These are phyloP conservation scores for Waltergamsia citrina DNA, from an alignment of 2,329 filamentous ascomycete species.

Conservation along the genomic window DNA sequence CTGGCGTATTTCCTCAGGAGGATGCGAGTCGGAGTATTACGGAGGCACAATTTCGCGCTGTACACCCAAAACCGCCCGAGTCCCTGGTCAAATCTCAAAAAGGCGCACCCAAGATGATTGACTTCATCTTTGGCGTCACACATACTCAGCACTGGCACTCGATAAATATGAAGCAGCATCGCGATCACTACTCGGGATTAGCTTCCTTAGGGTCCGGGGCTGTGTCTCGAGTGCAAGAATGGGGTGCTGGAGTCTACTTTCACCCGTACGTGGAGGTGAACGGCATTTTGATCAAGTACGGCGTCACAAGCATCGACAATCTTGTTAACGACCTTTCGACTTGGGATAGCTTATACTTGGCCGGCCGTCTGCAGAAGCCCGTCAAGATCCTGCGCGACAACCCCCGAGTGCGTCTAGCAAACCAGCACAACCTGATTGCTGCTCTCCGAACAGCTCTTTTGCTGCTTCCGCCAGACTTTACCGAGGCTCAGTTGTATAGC, in stretches of 20 bases:
- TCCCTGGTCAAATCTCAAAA: slow-evolving; percentile 80
- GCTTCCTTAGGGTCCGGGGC: slow-evolving; percentile 76
- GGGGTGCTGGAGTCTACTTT: slow-evolving; percentile 94
- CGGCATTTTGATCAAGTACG: slow-evolving; percentile 94
- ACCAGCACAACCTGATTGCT: slow-evolving; percentile 90
- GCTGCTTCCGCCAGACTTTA: slow-evolving; percentile 75
- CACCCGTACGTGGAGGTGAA: slow-evolving; percentile 94
- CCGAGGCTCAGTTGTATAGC: slow-evolving; percentile 77
- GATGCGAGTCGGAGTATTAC: slow-evolving; percentile 41
- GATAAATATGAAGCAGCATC: slow-evolving; percentile 80
- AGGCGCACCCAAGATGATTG: slow-evolving; percentile 89
- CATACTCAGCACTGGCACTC: slow-evolving; percentile 97
- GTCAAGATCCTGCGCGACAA: slow-evolving; percentile 97
- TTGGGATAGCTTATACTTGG: slow-evolving; percentile 95
- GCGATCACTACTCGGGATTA: slow-evolving; percentile 84
- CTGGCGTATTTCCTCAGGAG: slow-evolving; percentile 86
- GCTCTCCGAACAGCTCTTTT: slow-evolving; percentile 84
- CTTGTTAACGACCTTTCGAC: slow-evolving; percentile 76
- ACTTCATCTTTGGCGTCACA: slow-evolving; percentile 94
- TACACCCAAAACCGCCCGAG: slow-evolving; percentile 74
- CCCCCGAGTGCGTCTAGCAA: slow-evolving; percentile 81
- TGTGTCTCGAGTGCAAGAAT: slow-evolving; percentile 80
- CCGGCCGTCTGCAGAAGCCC: slow-evolving; percentile 90
- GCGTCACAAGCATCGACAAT: slow-evolving; percentile 89
- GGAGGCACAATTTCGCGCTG: slow-evolving; percentile 47